Evolutionary conservation across 345 rosid species (phyloP).

Genomic region (Arabidopsis suecica): DNA sequence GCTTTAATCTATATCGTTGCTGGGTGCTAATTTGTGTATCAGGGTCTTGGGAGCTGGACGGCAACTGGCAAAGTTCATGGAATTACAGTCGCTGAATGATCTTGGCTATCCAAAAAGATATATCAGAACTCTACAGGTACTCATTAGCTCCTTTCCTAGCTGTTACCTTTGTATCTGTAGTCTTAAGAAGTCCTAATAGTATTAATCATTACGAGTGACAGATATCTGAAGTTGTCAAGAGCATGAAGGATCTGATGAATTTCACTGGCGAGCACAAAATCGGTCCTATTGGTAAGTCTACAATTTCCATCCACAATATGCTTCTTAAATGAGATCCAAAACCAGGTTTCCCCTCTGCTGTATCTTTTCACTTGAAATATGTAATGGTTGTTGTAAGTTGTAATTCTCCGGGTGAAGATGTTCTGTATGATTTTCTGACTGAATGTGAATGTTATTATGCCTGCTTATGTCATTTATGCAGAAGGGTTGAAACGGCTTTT

Average conservation of each 20-base stretch:
- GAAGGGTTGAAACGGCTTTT: constrained; percentile 41
- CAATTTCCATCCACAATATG: neutral
- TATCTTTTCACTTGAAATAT: neutral
- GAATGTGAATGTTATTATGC: neutral
- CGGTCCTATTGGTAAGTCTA: constrained; percentile 80
- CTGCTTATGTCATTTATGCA: constrained; percentile 19
- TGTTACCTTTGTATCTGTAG: constrained; percentile 19
- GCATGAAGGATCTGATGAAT: constrained; percentile 94
- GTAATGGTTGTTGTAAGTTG: neutral
- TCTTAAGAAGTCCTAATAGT: neutral
- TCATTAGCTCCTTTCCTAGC: constrained; percentile 21
- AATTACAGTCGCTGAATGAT: constrained; percentile 56
- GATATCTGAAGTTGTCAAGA: constrained; percentile 95
- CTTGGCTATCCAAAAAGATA: constrained; percentile 68
- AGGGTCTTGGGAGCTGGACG: constrained; percentile 89
- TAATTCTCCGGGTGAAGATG: constrained; percentile 3
- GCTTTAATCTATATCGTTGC: neutral
- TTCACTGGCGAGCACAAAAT: constrained; percentile 70
- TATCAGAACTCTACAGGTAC: constrained; percentile 92
- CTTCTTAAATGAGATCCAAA: constrained; percentile 17
- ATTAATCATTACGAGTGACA: constrained; percentile 43
- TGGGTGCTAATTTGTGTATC: constrained; percentile 22
- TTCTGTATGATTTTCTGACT: neutral
- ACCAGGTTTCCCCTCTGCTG: neutral
- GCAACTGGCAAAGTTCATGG: constrained; percentile 81